Conservation (phyloP, 495 filamentous ascomycete genomes). For the Penicillium tannophilum region DNA sequence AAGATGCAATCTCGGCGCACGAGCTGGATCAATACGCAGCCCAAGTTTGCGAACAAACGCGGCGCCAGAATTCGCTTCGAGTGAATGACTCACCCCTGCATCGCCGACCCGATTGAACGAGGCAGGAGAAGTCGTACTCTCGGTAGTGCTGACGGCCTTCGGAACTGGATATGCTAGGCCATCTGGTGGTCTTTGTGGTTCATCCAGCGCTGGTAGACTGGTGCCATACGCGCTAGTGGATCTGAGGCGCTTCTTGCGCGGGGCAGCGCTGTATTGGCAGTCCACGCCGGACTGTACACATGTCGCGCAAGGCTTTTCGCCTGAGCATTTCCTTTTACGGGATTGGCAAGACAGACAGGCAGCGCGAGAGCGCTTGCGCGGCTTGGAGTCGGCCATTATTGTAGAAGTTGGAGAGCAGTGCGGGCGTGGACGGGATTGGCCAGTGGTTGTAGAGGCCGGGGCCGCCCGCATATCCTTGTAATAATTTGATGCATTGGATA, state of each 20-base stretch:
- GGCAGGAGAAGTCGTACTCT: constrained; percentile 15
- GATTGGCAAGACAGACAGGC: constrained; percentile 55
- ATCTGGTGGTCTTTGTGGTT: constrained; percentile 21
- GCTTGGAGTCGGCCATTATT: constrained; percentile 37
- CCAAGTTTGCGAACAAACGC: constrained; percentile 58
- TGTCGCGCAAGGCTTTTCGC: constrained; percentile 51
- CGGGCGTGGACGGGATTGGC: constrained; percentile 7
- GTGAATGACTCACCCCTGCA: constrained; percentile 22
- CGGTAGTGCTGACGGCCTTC: constrained; percentile 1
- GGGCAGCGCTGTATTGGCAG: constrained; percentile 45
- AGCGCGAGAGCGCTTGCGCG: constrained; percentile 46
- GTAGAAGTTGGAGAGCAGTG: constrained; percentile 7
- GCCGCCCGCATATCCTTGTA: background rate
- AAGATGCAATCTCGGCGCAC: constrained; percentile 54
- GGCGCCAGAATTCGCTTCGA: constrained; percentile 57
- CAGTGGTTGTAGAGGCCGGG: background rate
- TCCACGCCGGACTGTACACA: constrained; percentile 50
- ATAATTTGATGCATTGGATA: background rate
- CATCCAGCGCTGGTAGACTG: constrained; percentile 13
- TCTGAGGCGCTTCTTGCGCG: constrained; percentile 38
- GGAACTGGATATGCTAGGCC: constrained; percentile 10
- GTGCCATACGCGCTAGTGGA: constrained; percentile 18
- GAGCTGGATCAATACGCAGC: constrained; percentile 50
- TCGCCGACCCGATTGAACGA: constrained; percentile 9
- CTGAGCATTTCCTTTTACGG: constrained; percentile 58